Base-by-base conservation (phyloP, 345 rosid species). In the Salix arbutifolia region DNA sequence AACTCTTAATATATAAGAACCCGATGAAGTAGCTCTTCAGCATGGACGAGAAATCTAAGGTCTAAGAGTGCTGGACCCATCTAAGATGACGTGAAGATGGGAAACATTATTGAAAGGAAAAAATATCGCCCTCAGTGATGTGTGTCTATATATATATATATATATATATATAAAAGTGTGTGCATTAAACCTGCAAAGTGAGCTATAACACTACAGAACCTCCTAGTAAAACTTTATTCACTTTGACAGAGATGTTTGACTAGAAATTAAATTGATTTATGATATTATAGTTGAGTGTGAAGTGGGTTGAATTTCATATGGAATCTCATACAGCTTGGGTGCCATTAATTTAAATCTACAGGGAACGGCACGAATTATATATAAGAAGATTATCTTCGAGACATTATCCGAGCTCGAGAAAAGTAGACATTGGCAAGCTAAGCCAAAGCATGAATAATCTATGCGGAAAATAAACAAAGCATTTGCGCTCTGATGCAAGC, bases 351-450 rank as follows among this genome's bases (percentile, higher is more conserved):
- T 69, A 74, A 33, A 30, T 44, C 18, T 42, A 69, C 42, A 42
- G 25, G 4, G 30, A 81, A 66, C 65, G 69, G 56, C 74, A 46
- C 42, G 17, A 35, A 62, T 74, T 67, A 17, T 6, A 53, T 33
- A 50, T 16, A 8, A 67, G 67, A 72, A 72, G 12, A 53, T 78
- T 67, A 48, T 70, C 56, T 74, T 72, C 19, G 26, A 73, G 70
- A 48, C 23, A 26, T 16, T 70, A 42, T 68, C 50, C 42, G 61
- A 10, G 40, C 18, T 25, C 75, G 53, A 74, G 62, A 70, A 53
- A 30, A 62, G 8, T 40, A 52, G 64, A 62, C 75, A 71, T 44
- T 67, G 73, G 62, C 83, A 37, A 79, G 81, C 77, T 74, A 70
- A 67, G 46, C 23, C 25, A 74, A 56, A 75, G 69, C 60, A 52